Percentiles rank a stretch among this genome's conserved stretches.
Evolutionary conservation across 805 yeast genomes (phyloP).

Genomic region (Blastobotrys terrestris): DNA sequence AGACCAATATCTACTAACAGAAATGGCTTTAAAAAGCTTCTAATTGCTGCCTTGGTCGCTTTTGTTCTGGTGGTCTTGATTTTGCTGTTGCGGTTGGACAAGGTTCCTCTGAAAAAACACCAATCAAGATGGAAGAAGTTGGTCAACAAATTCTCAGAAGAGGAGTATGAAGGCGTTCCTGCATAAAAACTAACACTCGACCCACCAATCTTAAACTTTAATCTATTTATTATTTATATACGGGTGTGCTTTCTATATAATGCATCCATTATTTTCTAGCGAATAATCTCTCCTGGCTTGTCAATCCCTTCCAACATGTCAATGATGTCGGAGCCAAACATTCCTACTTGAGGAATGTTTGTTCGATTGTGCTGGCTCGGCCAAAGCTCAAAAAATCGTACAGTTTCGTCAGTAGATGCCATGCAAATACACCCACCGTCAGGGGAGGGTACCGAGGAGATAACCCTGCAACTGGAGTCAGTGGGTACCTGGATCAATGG

Average conservation of each 20-base stretch:
- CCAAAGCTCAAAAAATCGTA: constrained; percentile 74
- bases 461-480: constrained; percentile 46
- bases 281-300: constrained; percentile 10
- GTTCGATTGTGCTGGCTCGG: not conserved
- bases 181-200: constrained; percentile 41
- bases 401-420: constrained; percentile 72
- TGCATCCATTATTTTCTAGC: constrained; percentile 13
- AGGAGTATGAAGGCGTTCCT: constrained; percentile 85
- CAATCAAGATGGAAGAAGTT: constrained; percentile 59
- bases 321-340: constrained; percentile 15
- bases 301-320: constrained; percentile 18
- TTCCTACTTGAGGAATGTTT: not conserved
- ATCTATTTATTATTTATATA: constrained; percentile 7
- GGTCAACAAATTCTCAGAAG: constrained; percentile 47
- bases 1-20: constrained; percentile 46
- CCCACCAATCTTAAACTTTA: constrained; percentile 13
- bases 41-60: constrained; percentile 61
- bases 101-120: constrained; percentile 65
- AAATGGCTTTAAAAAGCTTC: constrained; percentile 55
- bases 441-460: constrained; percentile 64
- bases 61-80: constrained; percentile 47
- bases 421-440: constrained; percentile 58
- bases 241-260: not conserved
- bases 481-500: constrained; percentile 45
- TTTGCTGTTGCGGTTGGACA: constrained; percentile 48